phyloP scores from a whole-genome alignment of 352 stramenopile species.

The Globisporangium mamillatum region DNA sequence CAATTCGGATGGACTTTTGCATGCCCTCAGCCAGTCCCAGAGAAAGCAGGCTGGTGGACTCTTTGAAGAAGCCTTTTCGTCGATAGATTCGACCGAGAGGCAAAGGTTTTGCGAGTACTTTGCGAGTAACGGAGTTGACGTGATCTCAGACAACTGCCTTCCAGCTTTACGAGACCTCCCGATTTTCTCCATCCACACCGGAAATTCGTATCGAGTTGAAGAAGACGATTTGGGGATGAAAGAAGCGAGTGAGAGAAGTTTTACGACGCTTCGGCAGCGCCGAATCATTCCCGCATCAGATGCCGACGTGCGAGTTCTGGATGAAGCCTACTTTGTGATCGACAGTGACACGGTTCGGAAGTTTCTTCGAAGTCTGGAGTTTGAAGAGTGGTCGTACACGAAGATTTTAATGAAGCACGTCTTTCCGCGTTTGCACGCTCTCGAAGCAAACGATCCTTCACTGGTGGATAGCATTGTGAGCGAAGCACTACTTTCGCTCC shows the following conservation, averaged over 20 bases:
- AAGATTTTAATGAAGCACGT: conserved; percentile 60
- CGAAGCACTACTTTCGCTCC: conserved; percentile 37
- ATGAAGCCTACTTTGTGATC: conserved; percentile 46
- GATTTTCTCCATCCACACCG: conserved; percentile 41
- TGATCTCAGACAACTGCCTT: conserved; percentile 34
- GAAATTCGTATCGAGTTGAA: background rate
- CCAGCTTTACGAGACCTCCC: conserved; percentile 43
- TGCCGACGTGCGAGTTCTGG: conserved; percentile 43
- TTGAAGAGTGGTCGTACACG: conserved; percentile 57
- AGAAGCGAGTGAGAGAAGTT: background rate
- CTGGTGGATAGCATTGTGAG: conserved; percentile 56
- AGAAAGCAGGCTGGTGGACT: conserved; percentile 24
- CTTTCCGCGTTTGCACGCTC: conserved; percentile 40
- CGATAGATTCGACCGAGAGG: conserved; percentile 22
- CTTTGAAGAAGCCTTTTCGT: conserved; percentile 42
- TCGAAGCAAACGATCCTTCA: conserved; percentile 28
- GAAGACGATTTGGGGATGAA: background rate
- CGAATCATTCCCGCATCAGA: conserved; percentile 39
- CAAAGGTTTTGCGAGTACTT: conserved; percentile 47
- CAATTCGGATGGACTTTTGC: conserved; percentile 42
- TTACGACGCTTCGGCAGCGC: conserved; percentile 15
- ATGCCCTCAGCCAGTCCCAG: conserved; percentile 33
- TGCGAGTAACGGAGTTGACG: conserved; percentile 29
- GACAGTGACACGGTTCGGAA: conserved; percentile 31
- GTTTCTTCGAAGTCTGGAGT: conserved; percentile 45